These are phyloP conservation scores for Xerophyta viscosa DNA, from an alignment of 106 monocot genomes.

Conservation along the genomic window DNA sequence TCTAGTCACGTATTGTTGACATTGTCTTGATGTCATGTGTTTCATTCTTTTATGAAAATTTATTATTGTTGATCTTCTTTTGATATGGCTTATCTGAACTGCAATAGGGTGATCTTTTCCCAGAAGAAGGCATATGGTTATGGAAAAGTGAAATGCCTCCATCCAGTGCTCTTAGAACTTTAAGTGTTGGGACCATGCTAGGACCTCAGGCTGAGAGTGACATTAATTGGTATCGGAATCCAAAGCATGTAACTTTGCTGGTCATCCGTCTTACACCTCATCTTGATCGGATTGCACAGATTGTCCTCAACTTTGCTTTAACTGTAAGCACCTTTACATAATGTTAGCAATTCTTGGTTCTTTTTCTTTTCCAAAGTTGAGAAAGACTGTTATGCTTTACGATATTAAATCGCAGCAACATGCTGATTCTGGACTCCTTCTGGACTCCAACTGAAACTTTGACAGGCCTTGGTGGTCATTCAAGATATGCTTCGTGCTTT, in stretches of 20 bases:
- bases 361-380: no score
- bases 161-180: slow-evolving; percentile 63
- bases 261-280: slow-evolving; percentile 59
- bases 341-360: no score
- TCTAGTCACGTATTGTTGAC: no score
- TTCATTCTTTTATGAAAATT: not conserved
- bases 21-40: no score
- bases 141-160: slow-evolving; percentile 83
- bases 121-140: slow-evolving; percentile 90
- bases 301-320: slow-evolving; percentile 67
- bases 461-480: slow-evolving; percentile 64
- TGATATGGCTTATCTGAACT: not conserved
- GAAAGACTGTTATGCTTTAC: no score
- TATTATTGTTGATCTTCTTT: not conserved
- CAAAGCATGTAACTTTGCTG: slow-evolving; percentile 39
- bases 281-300: slow-evolving; percentile 63
- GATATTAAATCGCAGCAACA: no score
- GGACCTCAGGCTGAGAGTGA: slow-evolving; percentile 60
- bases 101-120: slow-evolving; percentile 72
- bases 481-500: slow-evolving; percentile 94
- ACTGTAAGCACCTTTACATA: slow-evolving; percentile 40
- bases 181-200: slow-evolving; percentile 65
- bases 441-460: no score
- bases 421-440: no score
- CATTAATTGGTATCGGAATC: slow-evolving; percentile 69